Percentiles rank a stretch among this genome's conserved stretches.
These are phyloP conservation scores for Candida nemodendra DNA, from an alignment of 805 yeast species.

Conservation along the genomic window DNA sequence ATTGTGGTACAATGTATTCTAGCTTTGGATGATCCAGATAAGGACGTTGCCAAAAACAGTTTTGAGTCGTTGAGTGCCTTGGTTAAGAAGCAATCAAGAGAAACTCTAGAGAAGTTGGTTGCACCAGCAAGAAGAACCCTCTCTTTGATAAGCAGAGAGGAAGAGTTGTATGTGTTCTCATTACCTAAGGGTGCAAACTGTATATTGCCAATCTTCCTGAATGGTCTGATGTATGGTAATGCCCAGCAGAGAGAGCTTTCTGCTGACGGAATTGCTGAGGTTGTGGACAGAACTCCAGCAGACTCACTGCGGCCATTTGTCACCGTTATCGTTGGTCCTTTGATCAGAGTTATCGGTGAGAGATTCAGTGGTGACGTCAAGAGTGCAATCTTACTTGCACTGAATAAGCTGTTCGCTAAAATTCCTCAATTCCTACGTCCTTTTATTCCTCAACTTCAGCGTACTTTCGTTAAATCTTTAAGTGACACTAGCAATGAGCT, in stretches of 20 bases:
- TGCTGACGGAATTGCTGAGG: conserved; percentile 85
- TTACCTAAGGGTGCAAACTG: conserved; percentile 84
- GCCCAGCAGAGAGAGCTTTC: conserved; percentile 79
- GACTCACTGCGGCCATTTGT: conserved; percentile 80
- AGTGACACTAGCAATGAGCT: conserved; percentile 73
- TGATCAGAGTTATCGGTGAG: conserved; percentile 97
- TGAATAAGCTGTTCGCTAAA: conserved; percentile 72
- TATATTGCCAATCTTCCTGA: conserved; percentile 85
- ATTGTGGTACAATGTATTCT: conserved; percentile 68
- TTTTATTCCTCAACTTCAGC: conserved; percentile 93
- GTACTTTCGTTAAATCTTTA: conserved; percentile 92
- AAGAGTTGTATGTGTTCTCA: conserved; percentile 72
- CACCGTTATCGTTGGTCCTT: conserved; percentile 93
- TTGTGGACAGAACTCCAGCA: conserved; percentile 85
- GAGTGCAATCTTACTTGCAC: conserved; percentile 86
- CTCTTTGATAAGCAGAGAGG: conserved; percentile 57
- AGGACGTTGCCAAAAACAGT: conserved; percentile 60
- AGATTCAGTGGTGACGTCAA: conserved; percentile 88
- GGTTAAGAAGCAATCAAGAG: conserved; percentile 71
- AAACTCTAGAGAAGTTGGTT: conserved; percentile 71
- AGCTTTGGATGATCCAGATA: conserved; percentile 69
- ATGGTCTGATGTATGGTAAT: conserved; percentile 93
- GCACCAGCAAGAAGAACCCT: conserved; percentile 79
- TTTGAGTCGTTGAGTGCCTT: conserved; percentile 64
- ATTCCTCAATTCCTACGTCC: conserved; percentile 92